Evolutionary conservation across 2,329 filamentous ascomycete species (phyloP), one percentile per base, ranked within the genome.

Genomic region (Trichoderma sp.): DNA sequence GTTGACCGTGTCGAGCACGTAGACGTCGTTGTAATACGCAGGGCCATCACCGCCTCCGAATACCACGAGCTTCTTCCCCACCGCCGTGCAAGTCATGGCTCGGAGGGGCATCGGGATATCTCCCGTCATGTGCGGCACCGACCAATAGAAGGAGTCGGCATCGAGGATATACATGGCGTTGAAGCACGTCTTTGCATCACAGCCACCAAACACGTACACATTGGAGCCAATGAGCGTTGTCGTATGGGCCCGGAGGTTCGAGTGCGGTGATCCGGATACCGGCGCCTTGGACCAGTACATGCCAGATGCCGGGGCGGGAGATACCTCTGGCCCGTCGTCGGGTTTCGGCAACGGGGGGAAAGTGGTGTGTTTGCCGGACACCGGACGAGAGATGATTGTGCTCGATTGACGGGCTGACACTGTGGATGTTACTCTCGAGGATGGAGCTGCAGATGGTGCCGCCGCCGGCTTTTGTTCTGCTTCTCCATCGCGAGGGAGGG

Each of bases 231-330:
- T 81, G 35, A 90, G 79, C 22, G 89, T 90, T 35, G 86, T 87
- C 53, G 89, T 90, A 77, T 91, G 89, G 17, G 89, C 89, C 66
- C 89, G 84, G 68, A 91, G 78, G 27, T 86, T 84, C 17, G 86
- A 85, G 73, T 89, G 87, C 45, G 87, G 80, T 29, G 83, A 80
- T 29, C 89, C 89, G 3, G 88, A 90, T n/a, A 86, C 83, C 8
- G 85, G 86, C 10, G 89, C 88, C 39, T 83, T 84, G 64, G 87
- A 90, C 88, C 89, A 91, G 79, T 91, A 91, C 89, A 91, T 91
- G 73, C 89, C 89, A 58, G 87, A 89, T 19, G 89, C 86, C 29
- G 89, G 89, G 17, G 89, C 88, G 3, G 84, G 81, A 10, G 84
- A 81, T 19, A 91, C 87, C 68, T 90, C 85, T 6, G 87, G 84